A percentile compares a stretch with the other conserved stretches of the same genome.
Evolutionary conservation across 1,284 basidiomycete species (phyloP).

Genomic region (Ganoderma sinense): DNA sequence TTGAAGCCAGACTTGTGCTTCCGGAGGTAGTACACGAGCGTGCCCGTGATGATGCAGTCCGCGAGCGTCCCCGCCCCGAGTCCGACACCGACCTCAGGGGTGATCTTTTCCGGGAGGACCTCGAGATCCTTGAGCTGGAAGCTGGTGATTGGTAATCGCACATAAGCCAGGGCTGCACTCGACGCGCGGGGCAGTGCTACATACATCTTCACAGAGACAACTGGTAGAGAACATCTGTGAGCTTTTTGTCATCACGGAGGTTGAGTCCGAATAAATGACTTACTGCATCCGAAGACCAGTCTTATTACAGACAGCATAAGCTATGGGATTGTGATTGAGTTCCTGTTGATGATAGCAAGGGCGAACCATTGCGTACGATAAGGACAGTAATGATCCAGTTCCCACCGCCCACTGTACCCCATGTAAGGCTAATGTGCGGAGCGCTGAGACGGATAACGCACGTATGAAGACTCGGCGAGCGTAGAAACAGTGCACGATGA

Average conservation of each 20-base stretch:
- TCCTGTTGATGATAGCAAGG: not conserved
- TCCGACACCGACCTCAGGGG: conserved; percentile 14
- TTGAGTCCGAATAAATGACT: not conserved
- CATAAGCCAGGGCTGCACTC: no score
- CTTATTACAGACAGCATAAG: conserved; percentile 17
- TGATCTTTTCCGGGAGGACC: conserved; percentile 10
- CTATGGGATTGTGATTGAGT: not conserved
- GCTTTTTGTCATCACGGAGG: not conserved
- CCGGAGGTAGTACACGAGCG: conserved; percentile 23
- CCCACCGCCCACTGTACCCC: conserved; percentile 10
- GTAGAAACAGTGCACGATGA: conserved; percentile 28
- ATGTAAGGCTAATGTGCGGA: not conserved
- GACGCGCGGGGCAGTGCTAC: no score
- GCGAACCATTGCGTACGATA: not conserved
- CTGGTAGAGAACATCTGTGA: not conserved
- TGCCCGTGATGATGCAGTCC: conserved; percentile 26
- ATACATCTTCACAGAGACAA: conserved; percentile 12
- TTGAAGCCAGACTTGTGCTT: conserved; percentile 23
- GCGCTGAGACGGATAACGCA: not conserved
- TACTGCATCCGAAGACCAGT: conserved; percentile 11
- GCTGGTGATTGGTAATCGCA: no score
- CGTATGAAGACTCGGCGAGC: conserved; percentile 24
- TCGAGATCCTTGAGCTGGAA: conserved; percentile 4
- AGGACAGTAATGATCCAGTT: conserved; percentile 6
- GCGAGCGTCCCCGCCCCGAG: conserved; percentile 25